phyloP scores from a whole-genome alignment of 352 stramenopile species.

The Elongisporangium senticosum region DNA sequence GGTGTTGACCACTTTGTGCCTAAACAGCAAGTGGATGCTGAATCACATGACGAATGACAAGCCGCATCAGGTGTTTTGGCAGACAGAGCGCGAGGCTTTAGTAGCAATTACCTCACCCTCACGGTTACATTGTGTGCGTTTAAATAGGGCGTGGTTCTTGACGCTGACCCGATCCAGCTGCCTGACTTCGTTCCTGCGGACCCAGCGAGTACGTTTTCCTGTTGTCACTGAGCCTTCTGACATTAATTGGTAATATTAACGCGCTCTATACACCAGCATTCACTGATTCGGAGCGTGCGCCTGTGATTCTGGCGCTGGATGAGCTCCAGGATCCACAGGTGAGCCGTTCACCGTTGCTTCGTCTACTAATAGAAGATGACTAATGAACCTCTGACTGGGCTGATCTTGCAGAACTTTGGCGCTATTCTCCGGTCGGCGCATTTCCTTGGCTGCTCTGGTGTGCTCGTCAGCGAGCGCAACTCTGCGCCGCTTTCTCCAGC shows the following conservation, averaged over 20 bases:
- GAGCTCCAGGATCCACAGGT: slow-evolving; percentile 79
- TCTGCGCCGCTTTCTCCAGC: slow-evolving; percentile 66
- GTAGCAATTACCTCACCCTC: background rate
- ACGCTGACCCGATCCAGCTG: slow-evolving; percentile 52
- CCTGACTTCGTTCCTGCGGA: slow-evolving; percentile 44
- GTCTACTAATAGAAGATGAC: too few relatives aligned
- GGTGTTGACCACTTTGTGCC: slow-evolving; percentile 5
- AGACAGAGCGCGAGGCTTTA: background rate
- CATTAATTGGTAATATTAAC: slow-evolving; percentile 3
- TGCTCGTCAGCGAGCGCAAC: slow-evolving; percentile 69
- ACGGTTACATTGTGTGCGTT: slow-evolving; percentile 2
- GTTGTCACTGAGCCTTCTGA: background rate
- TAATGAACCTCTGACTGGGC: background rate
- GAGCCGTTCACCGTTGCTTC: background rate
- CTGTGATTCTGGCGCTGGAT: slow-evolving; percentile 68
- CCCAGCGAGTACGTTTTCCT: slow-evolving; percentile 26
- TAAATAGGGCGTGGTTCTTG: slow-evolving; percentile 59
- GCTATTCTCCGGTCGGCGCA: slow-evolving; percentile 74
- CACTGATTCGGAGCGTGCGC: slow-evolving; percentile 24
- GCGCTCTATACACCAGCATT: slow-evolving; percentile 23
- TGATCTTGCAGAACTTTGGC: slow-evolving; percentile 46
- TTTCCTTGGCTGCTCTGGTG: slow-evolving; percentile 63
- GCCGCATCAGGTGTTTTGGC: slow-evolving; percentile 52
- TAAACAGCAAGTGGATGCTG: slow-evolving; percentile 72
- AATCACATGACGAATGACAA: slow-evolving; percentile 82